Percentiles rank a stretch among this genome's conserved stretches.
These are phyloP conservation scores for Elsinoe batatas DNA, from an alignment of 2,329 filamentous ascomycete species.

Conservation along the genomic window DNA sequence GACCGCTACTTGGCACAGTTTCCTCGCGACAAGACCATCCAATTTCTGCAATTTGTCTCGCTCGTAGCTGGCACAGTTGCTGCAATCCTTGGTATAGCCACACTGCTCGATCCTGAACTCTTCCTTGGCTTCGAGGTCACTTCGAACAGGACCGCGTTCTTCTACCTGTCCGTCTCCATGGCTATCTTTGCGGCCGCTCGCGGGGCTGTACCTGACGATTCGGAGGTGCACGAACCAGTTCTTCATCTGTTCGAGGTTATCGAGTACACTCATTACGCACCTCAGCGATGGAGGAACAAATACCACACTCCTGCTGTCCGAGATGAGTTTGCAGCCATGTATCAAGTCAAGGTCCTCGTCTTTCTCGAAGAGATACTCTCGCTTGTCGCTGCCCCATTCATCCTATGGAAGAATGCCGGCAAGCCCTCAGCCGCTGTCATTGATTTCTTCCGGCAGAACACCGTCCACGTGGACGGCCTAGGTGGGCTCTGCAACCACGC, in stretches of 20 bases:
- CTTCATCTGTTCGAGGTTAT: slow-evolving; percentile 82
- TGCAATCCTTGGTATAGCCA: slow-evolving; percentile 72
- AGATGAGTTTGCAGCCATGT: slow-evolving; percentile 77
- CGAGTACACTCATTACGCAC: slow-evolving; percentile 85
- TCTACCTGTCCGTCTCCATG: slow-evolving; percentile 77
- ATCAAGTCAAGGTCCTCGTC: slow-evolving; percentile 84
- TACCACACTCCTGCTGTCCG: slow-evolving; percentile 94
- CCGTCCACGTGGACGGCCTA: slow-evolving; percentile 89
- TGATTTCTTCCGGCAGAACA: slow-evolving; percentile 97
- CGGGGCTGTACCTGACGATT: slow-evolving; percentile 74
- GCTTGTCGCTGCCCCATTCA: slow-evolving; percentile 82
- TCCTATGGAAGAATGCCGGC: slow-evolving; percentile 77
- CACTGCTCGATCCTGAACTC: slow-evolving; percentile 79
- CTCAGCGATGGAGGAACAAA: slow-evolving; percentile 75
- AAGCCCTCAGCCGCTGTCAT: slow-evolving; percentile 86
- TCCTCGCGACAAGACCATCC: slow-evolving; percentile 86
- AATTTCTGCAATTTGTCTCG: slow-evolving; percentile 71
- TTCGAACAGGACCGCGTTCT: slow-evolving; percentile 75
- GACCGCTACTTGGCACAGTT: slow-evolving; percentile 92
- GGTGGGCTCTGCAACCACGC: slow-evolving; percentile 97
- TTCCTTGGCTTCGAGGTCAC: slow-evolving; percentile 91
- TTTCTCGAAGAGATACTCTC: slow-evolving; percentile 88
- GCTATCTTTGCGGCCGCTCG: slow-evolving; percentile 75
- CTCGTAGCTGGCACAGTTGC: slow-evolving; percentile 82
- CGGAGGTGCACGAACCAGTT: slow-evolving; percentile 82